These are phyloP conservation scores for Hymenoscyphus infarciens DNA, from an alignment of 2,329 filamentous ascomycete species.

Conservation along the genomic window DNA sequence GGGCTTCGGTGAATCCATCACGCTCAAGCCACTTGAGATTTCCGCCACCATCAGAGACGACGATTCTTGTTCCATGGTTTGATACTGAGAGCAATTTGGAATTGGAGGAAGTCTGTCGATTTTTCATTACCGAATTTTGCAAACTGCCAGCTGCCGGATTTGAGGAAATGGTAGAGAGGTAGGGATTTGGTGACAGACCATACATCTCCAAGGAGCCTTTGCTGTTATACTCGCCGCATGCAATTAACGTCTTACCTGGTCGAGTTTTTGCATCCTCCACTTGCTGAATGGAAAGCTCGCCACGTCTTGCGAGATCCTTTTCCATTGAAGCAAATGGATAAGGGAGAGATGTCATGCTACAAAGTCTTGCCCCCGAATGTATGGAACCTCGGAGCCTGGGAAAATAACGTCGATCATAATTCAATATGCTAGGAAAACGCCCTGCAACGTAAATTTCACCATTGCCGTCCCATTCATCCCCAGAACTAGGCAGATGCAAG, in stretches of 20 bases:
- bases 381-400: constrained; percentile 73
- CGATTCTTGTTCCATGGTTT: constrained; percentile 76
- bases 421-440: constrained; percentile 81
- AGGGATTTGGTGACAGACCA: constrained; percentile 46
- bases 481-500: constrained; percentile 65
- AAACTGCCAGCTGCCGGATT: constrained; percentile 33
- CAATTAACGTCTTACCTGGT: constrained; percentile 65
- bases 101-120: constrained; percentile 76
- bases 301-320: constrained; percentile 53
- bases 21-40: constrained; percentile 88
- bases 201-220: constrained; percentile 91
- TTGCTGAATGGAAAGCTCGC: constrained; percentile 52
- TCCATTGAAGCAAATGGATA: constrained; percentile 63
- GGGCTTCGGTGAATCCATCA: constrained; percentile 65
- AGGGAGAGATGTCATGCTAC: constrained; percentile 66
- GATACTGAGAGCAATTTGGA: constrained; percentile 80
- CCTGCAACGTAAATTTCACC: constrained; percentile 86
- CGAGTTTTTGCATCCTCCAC: constrained; percentile 51
- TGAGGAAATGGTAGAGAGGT: constrained; percentile 32
- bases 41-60: constrained; percentile 80
- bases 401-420: constrained; percentile 86
- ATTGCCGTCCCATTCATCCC: constrained; percentile 39
- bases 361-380: constrained; percentile 78
- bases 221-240: constrained; percentile 86
- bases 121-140: constrained; percentile 59